A percentile compares a stretch with the other conserved stretches of the same genome.
Conservation (phyloP, 495 filamentous ascomycete genomes). For the Astrocystis sublimbata region DNA sequence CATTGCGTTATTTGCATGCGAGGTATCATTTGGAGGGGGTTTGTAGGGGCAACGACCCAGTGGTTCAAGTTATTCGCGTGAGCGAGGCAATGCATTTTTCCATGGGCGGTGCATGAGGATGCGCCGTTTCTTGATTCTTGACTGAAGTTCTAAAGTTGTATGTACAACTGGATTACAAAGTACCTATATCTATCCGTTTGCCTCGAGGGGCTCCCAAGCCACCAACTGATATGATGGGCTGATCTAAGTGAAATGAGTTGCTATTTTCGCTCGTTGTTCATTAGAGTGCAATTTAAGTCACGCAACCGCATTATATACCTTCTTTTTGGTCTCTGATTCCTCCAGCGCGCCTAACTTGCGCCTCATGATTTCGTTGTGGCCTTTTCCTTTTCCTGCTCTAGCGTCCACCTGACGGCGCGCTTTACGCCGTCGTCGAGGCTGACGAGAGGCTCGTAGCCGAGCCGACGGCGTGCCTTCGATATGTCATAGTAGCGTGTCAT, state of each 20-base stretch:
- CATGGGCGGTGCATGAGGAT: not conserved
- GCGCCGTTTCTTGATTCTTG: not conserved
- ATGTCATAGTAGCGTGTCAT: conserved; percentile 87
- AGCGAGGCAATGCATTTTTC: not conserved
- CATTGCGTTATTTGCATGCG: too few species aligned
- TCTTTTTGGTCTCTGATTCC: conserved; percentile 4
- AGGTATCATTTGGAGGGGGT: too few species aligned
- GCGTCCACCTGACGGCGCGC: conserved; percentile 65
- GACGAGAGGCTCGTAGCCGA: conserved; percentile 77
- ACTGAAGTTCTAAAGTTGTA: conserved; percentile 13
- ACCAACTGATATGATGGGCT: conserved; percentile 4
- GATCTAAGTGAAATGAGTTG: not conserved
- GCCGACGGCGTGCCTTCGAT: conserved; percentile 75
- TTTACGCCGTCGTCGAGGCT: conserved; percentile 71
- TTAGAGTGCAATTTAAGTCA: conserved; percentile 5
- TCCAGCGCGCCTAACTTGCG: conserved; percentile 3
- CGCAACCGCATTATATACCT: conserved; percentile 10
- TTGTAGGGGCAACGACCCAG: not conserved
- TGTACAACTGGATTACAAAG: conserved; percentile 5
- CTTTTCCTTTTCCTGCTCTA: conserved; percentile 55
- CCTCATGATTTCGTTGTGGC: conserved; percentile 25
- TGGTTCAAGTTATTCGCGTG: not conserved
- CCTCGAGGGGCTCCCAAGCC: not conserved
- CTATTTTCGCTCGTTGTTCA: conserved; percentile 9
- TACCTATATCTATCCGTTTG: conserved; percentile 4